phyloP scores from a whole-genome alignment of 2,329 filamentous ascomycete species.

The Monosporascus sp. region DNA sequence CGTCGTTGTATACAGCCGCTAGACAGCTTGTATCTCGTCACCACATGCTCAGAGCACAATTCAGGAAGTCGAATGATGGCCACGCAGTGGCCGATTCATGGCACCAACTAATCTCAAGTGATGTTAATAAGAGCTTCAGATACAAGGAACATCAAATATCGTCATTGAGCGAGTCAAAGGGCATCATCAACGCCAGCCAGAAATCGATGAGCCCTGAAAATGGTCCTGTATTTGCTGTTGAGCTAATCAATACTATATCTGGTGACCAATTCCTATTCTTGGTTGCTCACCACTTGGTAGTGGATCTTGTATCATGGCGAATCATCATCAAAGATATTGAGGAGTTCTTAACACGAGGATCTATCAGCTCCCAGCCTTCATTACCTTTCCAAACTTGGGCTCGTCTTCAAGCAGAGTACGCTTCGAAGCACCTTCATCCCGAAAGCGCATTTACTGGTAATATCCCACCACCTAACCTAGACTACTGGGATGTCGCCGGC shows the following conservation, averaged over 20 bases:
- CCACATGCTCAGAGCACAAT: neutral
- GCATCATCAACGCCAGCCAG: neutral
- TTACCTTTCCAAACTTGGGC: too few relatives aligned
- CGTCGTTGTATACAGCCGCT: neutral
- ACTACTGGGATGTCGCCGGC: too few relatives aligned
- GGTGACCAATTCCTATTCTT: neutral
- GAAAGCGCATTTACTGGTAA: too few relatives aligned
- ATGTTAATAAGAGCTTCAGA: neutral
- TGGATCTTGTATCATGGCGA: constrained; percentile 9
- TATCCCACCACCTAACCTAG: too few relatives aligned
- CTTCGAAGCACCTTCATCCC: too few relatives aligned
- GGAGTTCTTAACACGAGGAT: too few relatives aligned
- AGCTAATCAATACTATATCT: neutral
- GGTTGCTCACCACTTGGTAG: constrained; percentile 6
- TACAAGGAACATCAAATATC: neutral
- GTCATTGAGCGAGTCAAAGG: neutral
- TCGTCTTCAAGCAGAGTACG: too few relatives aligned
- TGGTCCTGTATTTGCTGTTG: constrained; percentile 5
- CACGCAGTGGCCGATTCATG: neutral
- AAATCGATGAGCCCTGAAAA: neutral
- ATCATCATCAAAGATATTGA: neutral
- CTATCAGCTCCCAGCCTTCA: too few relatives aligned
- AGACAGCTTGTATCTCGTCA: neutral
- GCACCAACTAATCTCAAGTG: constrained; percentile 1
- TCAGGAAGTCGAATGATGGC: neutral